Base-by-base conservation (phyloP, 768 basidiomycete species). In the Auricularia sp. region DNA sequence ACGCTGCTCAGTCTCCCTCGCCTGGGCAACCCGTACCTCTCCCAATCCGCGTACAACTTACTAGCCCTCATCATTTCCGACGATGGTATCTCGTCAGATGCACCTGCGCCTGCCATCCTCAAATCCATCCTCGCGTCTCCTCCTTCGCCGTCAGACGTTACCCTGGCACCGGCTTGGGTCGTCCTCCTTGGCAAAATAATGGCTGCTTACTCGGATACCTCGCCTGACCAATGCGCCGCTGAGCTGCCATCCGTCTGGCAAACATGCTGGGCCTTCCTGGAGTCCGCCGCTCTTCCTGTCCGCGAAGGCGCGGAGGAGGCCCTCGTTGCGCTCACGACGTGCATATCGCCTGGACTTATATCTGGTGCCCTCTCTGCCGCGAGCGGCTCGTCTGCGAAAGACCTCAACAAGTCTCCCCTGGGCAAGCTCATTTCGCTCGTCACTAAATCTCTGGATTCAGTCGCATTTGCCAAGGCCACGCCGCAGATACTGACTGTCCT, bases 1-100 rank as follows among this genome's bases (percentile, higher is more conserved):
- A 77, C 84, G 23, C 83, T 98, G 34, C 84, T 98, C 5, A 78
- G 83, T 29, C 84, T 98, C 36, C 93, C 96, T 21, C 88, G 91
- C 64, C 81, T 96, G 7, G 90, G 89, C 44, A 93, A 91, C 69
- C 84, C 90, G 23, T 97, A 94, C 73, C 82, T 99, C 53, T 89
- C 95, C 1, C 88, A 94, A 74, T 85, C 91, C 14, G 81, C 90
- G 36, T 98, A 95, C 73, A 86, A 89, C 44, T 82, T 95, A 60
- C 81, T 99, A 67, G 86, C 94, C 36, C 87, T 88, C 67, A 80
- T 98, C 3, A 87, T 98, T 66, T 72, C 82, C 29, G 73, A 79
- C 18, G 80, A 83, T 2, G 72, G 78, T 11, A 77, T 3, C 78
- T 76, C 66, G 77, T 78, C 66, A 73, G 84, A 61, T 74, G 78